Evolutionary conservation across 2,329 filamentous ascomycete genomes (phyloP).

Genomic region (Sphaceloma murrayae): DNA sequence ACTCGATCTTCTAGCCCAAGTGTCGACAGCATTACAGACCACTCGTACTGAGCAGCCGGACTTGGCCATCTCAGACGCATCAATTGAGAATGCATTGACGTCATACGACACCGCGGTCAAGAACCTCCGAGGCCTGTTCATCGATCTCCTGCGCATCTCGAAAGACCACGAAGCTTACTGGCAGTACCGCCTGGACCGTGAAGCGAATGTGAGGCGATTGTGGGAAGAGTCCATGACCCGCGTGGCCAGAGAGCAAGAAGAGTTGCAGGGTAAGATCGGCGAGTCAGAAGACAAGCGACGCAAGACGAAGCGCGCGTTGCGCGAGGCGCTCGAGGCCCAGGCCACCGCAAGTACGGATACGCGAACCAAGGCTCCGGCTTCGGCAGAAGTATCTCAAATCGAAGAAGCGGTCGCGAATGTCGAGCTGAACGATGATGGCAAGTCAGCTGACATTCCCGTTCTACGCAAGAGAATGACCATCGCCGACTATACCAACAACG

Average conservation of each 20-base stretch:
- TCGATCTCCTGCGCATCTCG: constrained; percentile 82
- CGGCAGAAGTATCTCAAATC: constrained; percentile 12
- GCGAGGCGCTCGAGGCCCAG: constrained; percentile 64
- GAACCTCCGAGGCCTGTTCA: constrained; percentile 74
- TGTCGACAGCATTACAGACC: constrained; percentile 68
- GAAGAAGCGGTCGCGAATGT: constrained; percentile 18
- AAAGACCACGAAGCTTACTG: constrained; percentile 91
- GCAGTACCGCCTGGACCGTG: constrained; percentile 88
- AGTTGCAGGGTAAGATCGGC: constrained; percentile 75
- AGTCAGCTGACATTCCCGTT: constrained; percentile 9
- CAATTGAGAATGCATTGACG: constrained; percentile 64
- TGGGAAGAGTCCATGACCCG: constrained; percentile 99
- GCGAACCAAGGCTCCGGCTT: constrained; percentile 17
- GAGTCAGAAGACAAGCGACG: constrained; percentile 86
- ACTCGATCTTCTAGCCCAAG: constrained; percentile 77
- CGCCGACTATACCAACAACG: constrained; percentile 55
- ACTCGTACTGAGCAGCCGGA: constrained; percentile 62
- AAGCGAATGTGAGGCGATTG: constrained; percentile 83
- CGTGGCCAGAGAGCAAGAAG: constrained; percentile 88
- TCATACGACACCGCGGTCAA: constrained; percentile 86
- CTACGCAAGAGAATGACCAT: constrained; percentile 55
- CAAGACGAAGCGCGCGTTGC: constrained; percentile 78
- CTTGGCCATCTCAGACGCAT: constrained; percentile 64
- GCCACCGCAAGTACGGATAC: constrained; percentile 21
- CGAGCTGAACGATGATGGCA: constrained; percentile 17